Base-by-base conservation (phyloP, 108 stramenopile genomes). In the Chaetoceros tenuissimus region DNA sequence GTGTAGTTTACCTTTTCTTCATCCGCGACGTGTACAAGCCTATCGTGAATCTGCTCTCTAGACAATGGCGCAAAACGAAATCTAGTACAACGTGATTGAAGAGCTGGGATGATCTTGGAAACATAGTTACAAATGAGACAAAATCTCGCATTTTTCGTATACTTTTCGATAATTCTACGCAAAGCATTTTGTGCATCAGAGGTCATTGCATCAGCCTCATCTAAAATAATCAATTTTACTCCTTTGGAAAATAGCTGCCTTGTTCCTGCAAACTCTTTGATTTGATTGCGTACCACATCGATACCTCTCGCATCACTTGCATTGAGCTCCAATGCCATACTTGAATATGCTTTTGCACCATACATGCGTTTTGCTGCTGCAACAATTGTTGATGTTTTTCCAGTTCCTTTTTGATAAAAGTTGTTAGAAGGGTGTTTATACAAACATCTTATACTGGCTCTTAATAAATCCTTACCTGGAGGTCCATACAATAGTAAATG, bases 61-160 rank as follows among this genome's bases (percentile, higher is more conserved):
- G 53, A 23, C 55, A 97, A 68, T 2, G 96, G 96, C 20, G 94
- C 86, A 75, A 97, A 97, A 28, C 96, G 94, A 72, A 97, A 97
- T 25, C 94, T 66, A 2, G 96, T 97, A 67, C 96, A 97, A 27
- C 96, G 77, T 19, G 68, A 71, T 67, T 97, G 96, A 56, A 97
- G 63, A 18, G 96, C 96, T 2, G 96, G 96, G 60, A 95, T 97
- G 68, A 97, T 95, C 72, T 95, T 97, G 66, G 68, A 79, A 29
- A 93, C 96, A 68, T 97, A 97, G 70, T 97, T 97, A 65, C 96
- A 95, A 66, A 97, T 95, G 57, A 97, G 55, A 66, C 96, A 97
- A 74, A 97, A 97, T 43, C 96, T 73, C 21, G 88, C 77, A 75
- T 96, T 96, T 51, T 74, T 79, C 21, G 93, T 92, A 67, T 92